Percentiles rank a stretch among this genome's conserved stretches.
Conservation (phyloP, 1,284 basidiomycete species). For the Wolfiporia cocos region DNA sequence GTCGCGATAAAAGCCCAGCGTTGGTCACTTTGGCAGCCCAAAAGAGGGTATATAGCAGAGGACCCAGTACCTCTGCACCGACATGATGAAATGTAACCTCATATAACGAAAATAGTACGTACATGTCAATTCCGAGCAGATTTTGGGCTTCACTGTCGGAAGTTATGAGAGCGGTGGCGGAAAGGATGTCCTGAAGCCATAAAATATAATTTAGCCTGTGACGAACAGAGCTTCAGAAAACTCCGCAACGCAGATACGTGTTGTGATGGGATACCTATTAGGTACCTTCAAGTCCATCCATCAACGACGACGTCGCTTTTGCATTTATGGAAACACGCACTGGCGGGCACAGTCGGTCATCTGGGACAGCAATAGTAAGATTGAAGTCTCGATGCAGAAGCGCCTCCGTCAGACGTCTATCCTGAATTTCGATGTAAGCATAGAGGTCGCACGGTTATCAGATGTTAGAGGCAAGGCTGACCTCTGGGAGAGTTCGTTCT, state of each 20-base stretch:
- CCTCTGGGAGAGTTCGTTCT: constrained; percentile 65
- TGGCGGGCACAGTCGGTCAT: constrained; percentile 80
- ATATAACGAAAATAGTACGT: constrained; percentile 12
- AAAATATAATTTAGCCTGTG: constrained; percentile 72
- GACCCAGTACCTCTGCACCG: constrained; percentile 82
- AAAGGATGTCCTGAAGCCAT: constrained; percentile 62
- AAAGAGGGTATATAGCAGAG: constrained; percentile 84
- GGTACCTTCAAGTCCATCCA: constrained; percentile 41
- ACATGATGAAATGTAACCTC: constrained; percentile 2
- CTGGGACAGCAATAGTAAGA: constrained; percentile 55
- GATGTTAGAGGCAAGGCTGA: constrained; percentile 24
- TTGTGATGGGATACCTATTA: constrained; percentile 46
- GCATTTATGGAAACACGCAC: constrained; percentile 35
- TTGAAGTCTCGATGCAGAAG: constrained; percentile 73
- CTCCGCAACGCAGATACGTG: too few species aligned
- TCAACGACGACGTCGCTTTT: too few species aligned
- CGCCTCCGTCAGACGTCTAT: constrained; percentile 70
- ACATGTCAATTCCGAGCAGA: constrained; percentile 51
- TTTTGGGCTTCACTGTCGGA: background rate
- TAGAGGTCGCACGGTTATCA: too few species aligned
- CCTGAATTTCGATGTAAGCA: too few species aligned
- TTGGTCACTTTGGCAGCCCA: constrained; percentile 55
- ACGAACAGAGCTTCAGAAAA: too few species aligned
- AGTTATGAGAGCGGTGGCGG: constrained; percentile 12
- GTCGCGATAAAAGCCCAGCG: constrained; percentile 64